These are phyloP conservation scores for Candida suzukii DNA, from an alignment of 805 yeast species.

Conservation along the genomic window DNA sequence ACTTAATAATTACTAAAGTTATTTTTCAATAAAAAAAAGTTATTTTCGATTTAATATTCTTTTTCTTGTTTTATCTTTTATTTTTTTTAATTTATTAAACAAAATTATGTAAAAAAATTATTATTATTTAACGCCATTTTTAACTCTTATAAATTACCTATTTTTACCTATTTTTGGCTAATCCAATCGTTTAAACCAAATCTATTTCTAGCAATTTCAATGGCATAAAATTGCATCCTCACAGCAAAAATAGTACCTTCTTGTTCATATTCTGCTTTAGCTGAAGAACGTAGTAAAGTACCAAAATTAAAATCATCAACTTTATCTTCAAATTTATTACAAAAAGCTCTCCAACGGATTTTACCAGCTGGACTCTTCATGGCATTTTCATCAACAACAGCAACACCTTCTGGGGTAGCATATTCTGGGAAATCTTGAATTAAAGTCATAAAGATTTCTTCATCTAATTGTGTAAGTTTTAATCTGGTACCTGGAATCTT, in stretches of 20 bases:
- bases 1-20: not conserved
- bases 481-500: constrained; percentile 74
- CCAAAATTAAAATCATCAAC: constrained; percentile 95
- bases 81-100: not conserved
- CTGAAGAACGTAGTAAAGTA: constrained; percentile 74
- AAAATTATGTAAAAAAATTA: too few species aligned
- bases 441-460: constrained; percentile 56
- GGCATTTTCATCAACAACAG: constrained; percentile 61
- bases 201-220: constrained; percentile 90
- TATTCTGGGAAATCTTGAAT: constrained; percentile 85
- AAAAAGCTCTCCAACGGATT: constrained; percentile 83
- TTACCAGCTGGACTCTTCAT: constrained; percentile 79
- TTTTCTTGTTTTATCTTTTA: not conserved
- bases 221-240: constrained; percentile 90
- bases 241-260: constrained; percentile 82
- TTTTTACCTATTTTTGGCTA: constrained; percentile 16
- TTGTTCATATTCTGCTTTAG: constrained; percentile 71
- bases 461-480: constrained; percentile 65
- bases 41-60: not conserved
- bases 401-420: constrained; percentile 49
- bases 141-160: not conserved
- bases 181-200: constrained; percentile 91
- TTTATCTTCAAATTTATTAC: constrained; percentile 70
- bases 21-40: not conserved
- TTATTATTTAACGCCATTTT: too few species aligned